Evolutionary conservation across 345 rosid genomes (phyloP).

Genomic region (Ceriops tagal): DNA sequence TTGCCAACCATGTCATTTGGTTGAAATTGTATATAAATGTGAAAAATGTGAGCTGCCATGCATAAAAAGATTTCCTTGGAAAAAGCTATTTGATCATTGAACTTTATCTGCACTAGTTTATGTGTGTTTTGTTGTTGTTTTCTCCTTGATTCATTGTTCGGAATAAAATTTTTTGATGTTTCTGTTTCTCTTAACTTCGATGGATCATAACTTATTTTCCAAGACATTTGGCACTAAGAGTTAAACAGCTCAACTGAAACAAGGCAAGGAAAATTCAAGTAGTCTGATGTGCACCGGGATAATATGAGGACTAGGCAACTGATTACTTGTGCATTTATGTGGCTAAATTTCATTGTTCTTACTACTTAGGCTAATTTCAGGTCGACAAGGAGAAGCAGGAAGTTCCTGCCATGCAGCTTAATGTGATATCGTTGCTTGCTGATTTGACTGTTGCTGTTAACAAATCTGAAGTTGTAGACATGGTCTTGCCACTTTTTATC

Average conservation of each 20-base stretch:
- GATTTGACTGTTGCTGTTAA: constrained; percentile 85
- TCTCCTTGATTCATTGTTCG: not conserved
- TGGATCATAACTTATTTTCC: too few species aligned
- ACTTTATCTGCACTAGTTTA: not conserved
- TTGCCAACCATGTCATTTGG: not conserved
- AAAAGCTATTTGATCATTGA: constrained; percentile 6
- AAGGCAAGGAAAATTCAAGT: too few species aligned
- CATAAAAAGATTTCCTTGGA: too few species aligned
- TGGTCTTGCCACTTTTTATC: constrained; percentile 93
- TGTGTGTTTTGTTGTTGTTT: constrained; percentile 6
- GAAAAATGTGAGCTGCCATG: too few species aligned
- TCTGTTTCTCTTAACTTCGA: too few species aligned
- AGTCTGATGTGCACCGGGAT: not conserved
- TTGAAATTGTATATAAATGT: not conserved
- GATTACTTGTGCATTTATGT: not conserved
- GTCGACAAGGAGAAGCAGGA: constrained; percentile 74
- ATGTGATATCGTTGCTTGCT: constrained; percentile 83
- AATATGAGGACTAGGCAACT: not conserved
- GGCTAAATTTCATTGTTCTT: constrained; percentile 3
- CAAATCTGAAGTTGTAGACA: constrained; percentile 95
- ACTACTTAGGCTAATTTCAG: constrained; percentile 42
- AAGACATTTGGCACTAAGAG: too few species aligned
- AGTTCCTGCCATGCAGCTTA: constrained; percentile 79
- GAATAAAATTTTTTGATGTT: too few species aligned
- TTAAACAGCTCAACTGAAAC: too few species aligned